Percentiles rank a stretch among this genome's conserved stretches.
These are phyloP conservation scores for Tuber borchii DNA, from an alignment of 495 filamentous ascomycete species.

Conservation along the genomic window DNA sequence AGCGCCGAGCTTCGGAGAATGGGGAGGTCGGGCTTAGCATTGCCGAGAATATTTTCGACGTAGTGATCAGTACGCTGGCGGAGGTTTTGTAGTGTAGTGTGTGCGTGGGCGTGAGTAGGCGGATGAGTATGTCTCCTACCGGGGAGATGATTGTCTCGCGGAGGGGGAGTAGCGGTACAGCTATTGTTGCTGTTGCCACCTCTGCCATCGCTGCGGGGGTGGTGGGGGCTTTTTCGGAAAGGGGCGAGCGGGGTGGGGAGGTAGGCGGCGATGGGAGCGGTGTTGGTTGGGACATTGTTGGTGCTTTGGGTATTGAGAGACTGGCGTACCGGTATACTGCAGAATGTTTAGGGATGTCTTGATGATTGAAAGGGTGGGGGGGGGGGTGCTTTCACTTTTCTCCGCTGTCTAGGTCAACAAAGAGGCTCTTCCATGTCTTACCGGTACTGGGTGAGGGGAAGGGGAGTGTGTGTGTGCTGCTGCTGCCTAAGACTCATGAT, in stretches of 20 bases:
- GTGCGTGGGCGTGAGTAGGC: neutral
- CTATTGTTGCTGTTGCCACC: neutral
- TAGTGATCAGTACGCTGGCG: conserved; percentile 12
- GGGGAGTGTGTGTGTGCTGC: neutral
- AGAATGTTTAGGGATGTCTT: neutral
- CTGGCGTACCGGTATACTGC: no score
- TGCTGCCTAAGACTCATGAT: neutral
- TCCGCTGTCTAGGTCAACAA: neutral
- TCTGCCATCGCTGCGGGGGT: no score
- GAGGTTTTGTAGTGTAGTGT: neutral
- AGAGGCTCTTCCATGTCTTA: neutral
- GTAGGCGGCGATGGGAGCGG: neutral
- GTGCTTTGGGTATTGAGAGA: neutral
- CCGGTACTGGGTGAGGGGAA: neutral
- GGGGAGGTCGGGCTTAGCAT: conserved; percentile 21
- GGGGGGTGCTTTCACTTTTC: neutral
- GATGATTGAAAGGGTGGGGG: neutral
- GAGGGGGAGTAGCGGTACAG: neutral
- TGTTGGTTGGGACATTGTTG: neutral
- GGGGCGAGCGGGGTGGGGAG: neutral
- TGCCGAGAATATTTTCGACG: conserved; percentile 21
- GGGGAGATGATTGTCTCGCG: neutral
- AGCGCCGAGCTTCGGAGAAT: conserved; percentile 25
- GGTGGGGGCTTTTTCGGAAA: neutral
- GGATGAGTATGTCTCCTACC: neutral